Percentiles rank a stretch among this genome's conserved stretches.
These are phyloP conservation scores for Rhynchospora pubera DNA, from an alignment of 176 grass and related monocot species.

Conservation along the genomic window DNA sequence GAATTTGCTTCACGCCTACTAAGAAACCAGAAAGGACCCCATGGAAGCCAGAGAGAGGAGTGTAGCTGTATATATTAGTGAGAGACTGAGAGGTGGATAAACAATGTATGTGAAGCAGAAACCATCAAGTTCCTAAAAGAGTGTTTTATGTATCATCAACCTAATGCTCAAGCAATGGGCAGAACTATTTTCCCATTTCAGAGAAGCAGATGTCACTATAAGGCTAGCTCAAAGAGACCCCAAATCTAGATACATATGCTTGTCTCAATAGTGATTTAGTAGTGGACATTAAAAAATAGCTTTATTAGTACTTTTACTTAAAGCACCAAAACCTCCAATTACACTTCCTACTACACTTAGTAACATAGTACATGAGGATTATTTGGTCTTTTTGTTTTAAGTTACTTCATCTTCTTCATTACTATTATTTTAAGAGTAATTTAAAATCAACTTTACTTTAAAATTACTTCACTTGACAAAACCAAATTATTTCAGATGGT, in stretches of 20 bases:
- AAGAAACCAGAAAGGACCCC: constrained; percentile 85
- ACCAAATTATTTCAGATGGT: background rate
- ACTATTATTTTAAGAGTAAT: background rate
- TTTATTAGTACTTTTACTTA: background rate
- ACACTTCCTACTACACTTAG: background rate
- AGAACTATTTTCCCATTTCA: background rate
- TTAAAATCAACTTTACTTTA: background rate
- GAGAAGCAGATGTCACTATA: background rate
- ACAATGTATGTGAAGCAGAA: background rate
- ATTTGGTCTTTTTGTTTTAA: background rate
- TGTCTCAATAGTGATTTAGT: background rate
- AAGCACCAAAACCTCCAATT: background rate
- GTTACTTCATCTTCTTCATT: background rate
- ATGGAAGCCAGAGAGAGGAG: constrained; percentile 91
- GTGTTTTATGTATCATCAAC: background rate
- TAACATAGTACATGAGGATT: background rate
- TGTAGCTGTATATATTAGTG: constrained; percentile 45
- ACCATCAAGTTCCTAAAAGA: background rate
- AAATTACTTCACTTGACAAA: background rate
- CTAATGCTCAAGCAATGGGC: background rate
- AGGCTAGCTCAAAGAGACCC: background rate
- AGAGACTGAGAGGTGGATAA: background rate
- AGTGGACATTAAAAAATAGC: background rate
- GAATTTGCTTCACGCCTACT: constrained; percentile 88
- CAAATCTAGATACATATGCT: background rate